These are phyloP conservation scores for Mycosphaerella sp. DNA, from an alignment of 2,329 filamentous ascomycete species.

Conservation along the genomic window DNA sequence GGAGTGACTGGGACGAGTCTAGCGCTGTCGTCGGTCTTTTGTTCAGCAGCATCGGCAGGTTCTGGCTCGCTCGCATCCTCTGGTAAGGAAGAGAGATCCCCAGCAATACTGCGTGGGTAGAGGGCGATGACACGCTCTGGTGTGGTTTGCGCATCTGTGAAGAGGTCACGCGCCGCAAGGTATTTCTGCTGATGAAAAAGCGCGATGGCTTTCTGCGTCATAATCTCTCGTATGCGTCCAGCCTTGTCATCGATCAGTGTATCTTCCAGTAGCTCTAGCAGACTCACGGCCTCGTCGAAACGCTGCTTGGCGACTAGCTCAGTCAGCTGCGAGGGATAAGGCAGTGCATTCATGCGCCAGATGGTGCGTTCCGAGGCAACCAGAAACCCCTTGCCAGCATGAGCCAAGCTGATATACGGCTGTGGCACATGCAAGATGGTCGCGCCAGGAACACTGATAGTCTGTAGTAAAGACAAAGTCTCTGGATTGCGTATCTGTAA, in stretches of 20 bases:
- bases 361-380: constrained; percentile 86
- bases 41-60: constrained; percentile 38
- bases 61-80: constrained; percentile 37
- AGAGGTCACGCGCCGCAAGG: constrained; percentile 78
- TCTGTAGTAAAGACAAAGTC: constrained; percentile 83
- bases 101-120: constrained; percentile 78
- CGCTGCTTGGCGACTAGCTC: constrained; percentile 66
- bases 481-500: constrained; percentile 90
- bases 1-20: constrained; percentile 33
- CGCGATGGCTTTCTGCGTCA: constrained; percentile 82
- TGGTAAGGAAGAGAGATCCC: constrained; percentile 62
- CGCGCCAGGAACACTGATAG: constrained; percentile 72
- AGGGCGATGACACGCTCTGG: constrained; percentile 81
- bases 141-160: constrained; percentile 82
- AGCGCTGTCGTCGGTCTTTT: constrained; percentile 26
- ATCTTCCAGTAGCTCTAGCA: constrained; percentile 85
- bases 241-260: constrained; percentile 79
- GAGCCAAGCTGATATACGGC: constrained; percentile 86
- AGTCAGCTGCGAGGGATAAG: constrained; percentile 84
- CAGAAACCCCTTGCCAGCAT: constrained; percentile 92
- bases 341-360: constrained; percentile 92
- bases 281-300: constrained; percentile 87
- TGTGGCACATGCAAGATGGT: constrained; percentile 85
- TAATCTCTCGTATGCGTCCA: constrained; percentile 73
- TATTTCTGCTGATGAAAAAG: constrained; percentile 81